Evolutionary conservation across 495 filamentous ascomycete species (phyloP), one percentile per base, ranked within the genome.

Genomic region (Paragyromitra xinjiangensis): DNA sequence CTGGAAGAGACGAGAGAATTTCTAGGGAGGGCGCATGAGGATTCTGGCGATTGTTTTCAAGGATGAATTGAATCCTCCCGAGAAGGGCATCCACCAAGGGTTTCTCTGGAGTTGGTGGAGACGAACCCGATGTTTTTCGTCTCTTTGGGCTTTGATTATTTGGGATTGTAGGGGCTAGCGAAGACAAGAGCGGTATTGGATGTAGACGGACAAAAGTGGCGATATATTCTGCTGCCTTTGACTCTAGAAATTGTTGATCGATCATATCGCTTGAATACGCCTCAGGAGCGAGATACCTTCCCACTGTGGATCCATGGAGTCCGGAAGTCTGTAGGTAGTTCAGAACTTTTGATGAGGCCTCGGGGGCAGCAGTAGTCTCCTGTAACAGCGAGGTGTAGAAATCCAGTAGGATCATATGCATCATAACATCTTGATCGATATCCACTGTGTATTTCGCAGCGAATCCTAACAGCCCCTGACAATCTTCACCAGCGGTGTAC

Each of bases 351-450:
- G 56, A 50, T 19, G 77, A 62, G 22, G 37, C 12, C 34, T 40
- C 48, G 6, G 39, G 37, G 6, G 77, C 19, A 42, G 40, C 8
- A 24, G 51, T 34, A 7, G 75, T 59, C 26, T 51, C 75, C 9
- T 61, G 71, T 24, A 80, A 22, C 4, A 80, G 42, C 0, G 50
- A 67, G 12, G 77, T 66, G 42, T 80, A 80, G 26, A 81, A 81
- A 45, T 81, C 78, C 2, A 81, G 40, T 29, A 81, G 24, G 7
- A 81, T 61, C 79, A 81, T 81, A 77, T 81, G 79, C 79, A 81
- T 81, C 61, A 81, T 77, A 16, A 81, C 78, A 75, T 81, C 79
- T 0, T 68, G 66, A 37, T 75, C 56, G 12, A 51, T 53, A 40
- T 68, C 53, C 53, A 81, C 56, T 6, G 73, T 63, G 11, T 77